Base-by-base conservation (phyloP, 306 rosid genomes). In the Phaseolus lunatus region DNA sequence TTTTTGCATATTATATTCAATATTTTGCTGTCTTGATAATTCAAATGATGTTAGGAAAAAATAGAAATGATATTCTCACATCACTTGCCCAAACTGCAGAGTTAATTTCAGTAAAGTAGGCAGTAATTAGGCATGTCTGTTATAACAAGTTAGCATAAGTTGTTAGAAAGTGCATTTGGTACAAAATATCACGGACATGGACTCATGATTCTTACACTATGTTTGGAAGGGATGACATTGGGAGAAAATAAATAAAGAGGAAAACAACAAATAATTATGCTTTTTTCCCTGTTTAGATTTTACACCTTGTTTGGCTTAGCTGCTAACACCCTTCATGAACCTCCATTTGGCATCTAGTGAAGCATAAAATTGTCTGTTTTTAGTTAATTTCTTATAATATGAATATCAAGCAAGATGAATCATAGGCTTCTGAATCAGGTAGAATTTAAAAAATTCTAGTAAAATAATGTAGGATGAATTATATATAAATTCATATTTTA, bases 1-100 rank as follows among this genome's bases (percentile, higher is more conserved):
- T 78, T 77, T n/a, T 71, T 48, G 56, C 33, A 47, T 67, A 41
- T 78, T 15, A 48, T 64, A 58, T 16, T 63, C 18, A 16, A 14
- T 75, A 24, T 56, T 23, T 78, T 14, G 57, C 26, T 29, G 54
- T 75, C 18, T 67, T 74, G 69, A 31, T 70, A 29, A 39, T 6
- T 44, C 35, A 22, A 59, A 63, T 20, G 67, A 20, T 59, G 44
- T 39, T 53, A 31, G 59, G 6, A 22, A 27, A 29, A 74, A 47
- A 14, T 47, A 26, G 9, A 70, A 48, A 45, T 18, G 59, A 37
- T 61, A 54, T 65, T 68, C 31, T 29, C 57, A 66, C 9, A 24
- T 57, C 11, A 24, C 59, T 76, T 50, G 9, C 27, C 18, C 41
- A 6, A 39, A 62, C 58, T 45, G 41, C 5, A 29, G 22, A 31